Conservation (phyloP, 768 basidiomycete genomes). For the Pholiota molesta region DNA sequence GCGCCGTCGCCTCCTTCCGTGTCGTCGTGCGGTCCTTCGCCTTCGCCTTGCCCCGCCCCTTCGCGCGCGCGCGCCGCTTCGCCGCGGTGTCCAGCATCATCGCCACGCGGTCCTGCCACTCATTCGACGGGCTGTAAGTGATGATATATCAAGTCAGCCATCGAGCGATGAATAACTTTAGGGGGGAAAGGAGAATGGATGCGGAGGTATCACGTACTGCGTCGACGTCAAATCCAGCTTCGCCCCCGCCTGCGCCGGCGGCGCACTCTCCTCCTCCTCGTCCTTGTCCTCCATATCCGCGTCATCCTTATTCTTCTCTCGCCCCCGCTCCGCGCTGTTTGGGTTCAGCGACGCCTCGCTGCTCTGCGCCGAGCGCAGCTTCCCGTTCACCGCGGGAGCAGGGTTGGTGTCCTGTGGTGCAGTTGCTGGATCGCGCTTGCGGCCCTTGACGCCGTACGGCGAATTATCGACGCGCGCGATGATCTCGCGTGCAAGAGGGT, state of each 20-base stretch:
- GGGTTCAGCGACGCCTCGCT: neutral
- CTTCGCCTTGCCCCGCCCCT: neutral
- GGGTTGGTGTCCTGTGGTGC: too few relatives aligned
- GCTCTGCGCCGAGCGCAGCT: too few relatives aligned
- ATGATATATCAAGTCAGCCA: neutral
- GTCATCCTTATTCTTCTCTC: slow-evolving; percentile 19
- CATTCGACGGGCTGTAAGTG: slow-evolving; percentile 69
- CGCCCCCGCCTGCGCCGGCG: neutral
- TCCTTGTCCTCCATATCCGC: neutral
- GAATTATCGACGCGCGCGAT: slow-evolving; percentile 81
- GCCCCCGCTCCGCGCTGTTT: neutral
- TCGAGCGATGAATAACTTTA: neutral
- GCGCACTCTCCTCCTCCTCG: neutral
- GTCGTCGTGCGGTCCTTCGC: neutral
- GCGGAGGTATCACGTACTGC: slow-evolving; percentile 32
- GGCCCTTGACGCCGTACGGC: slow-evolving; percentile 76
- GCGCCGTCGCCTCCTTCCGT: neutral
- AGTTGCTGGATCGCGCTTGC: slow-evolving; percentile 38
- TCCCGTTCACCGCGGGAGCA: too few relatives aligned
- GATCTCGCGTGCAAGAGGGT: slow-evolving; percentile 79
- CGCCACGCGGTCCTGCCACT: slow-evolving; percentile 79
- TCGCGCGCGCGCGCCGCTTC: slow-evolving; percentile 4
- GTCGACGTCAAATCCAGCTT: slow-evolving; percentile 54
- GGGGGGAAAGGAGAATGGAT: neutral
- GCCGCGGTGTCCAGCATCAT: slow-evolving; percentile 37